A percentile compares a stretch with the other conserved stretches of the same genome.
These are phyloP conservation scores for Ehretia macrophylla DNA, from an alignment of 257 asterid species.

Conservation along the genomic window DNA sequence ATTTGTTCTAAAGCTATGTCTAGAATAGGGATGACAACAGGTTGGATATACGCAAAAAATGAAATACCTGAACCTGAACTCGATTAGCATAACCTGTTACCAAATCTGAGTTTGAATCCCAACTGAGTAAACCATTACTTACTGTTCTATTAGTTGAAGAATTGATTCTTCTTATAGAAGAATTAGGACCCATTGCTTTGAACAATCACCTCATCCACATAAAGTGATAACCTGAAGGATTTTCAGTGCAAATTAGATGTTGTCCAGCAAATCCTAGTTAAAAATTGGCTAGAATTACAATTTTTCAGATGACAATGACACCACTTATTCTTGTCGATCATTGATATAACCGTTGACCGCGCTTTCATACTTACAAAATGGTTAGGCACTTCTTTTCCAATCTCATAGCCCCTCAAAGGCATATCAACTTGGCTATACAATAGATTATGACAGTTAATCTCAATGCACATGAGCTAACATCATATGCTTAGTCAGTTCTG, in stretches of 20 bases:
- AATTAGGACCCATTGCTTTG: too few relatives aligned
- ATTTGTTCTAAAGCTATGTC: too few relatives aligned
- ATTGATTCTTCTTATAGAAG: too few relatives aligned
- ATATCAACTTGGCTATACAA: slow-evolving; percentile 50
- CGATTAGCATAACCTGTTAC: too few relatives aligned
- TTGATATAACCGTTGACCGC: slow-evolving; percentile 17
- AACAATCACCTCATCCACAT: slow-evolving; percentile 5
- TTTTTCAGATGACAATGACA: too few relatives aligned
- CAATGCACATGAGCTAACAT: slow-evolving; percentile 24
- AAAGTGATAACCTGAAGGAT: not conserved
- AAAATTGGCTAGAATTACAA: slow-evolving; percentile 28
- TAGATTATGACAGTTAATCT: slow-evolving; percentile 44
- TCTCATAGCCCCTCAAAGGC: slow-evolving; percentile 31
- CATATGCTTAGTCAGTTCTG: slow-evolving; percentile 25
- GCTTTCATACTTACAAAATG: slow-evolving; percentile 63
- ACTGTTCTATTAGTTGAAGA: too few relatives aligned
- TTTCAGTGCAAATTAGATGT: slow-evolving; percentile 20
- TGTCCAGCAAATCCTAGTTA: slow-evolving; percentile 29
- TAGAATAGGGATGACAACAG: too few relatives aligned
- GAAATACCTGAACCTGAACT: too few relatives aligned
- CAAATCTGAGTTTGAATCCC: too few relatives aligned
- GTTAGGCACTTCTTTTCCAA: slow-evolving; percentile 30
- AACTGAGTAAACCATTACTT: too few relatives aligned
- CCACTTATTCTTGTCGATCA: slow-evolving; percentile 39
- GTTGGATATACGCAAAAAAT: too few relatives aligned